Evolutionary conservation across 768 basidiomycete genomes (phyloP), one percentile per base, ranked within the genome.

Genomic region (Hirschioporus abietinus): DNA sequence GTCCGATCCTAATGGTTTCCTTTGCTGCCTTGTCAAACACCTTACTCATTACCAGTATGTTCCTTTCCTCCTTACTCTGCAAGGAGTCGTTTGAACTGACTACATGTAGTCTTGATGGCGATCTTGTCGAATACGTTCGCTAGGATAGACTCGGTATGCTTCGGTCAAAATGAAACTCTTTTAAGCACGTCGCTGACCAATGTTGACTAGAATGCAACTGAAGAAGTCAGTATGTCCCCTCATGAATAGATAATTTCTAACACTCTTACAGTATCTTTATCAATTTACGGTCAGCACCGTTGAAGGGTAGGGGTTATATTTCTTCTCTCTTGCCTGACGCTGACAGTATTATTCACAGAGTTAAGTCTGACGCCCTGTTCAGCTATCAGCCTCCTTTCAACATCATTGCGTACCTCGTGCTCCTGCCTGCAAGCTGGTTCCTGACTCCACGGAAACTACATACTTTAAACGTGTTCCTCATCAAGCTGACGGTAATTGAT

Each of bases 341-440:
- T 27, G n/a, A 69, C 61, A 58, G 70, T 69, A n/a, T 65, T 24
- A 64, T 57, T 64, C 57, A 12, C 68, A 92, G 93, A 25, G 91
- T 95, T 73, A 95, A 95, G 74, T 88, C 90, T 1, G 93, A 96
- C 74, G 92, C 92, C 0, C 80, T 97, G 20, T 93, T 96, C 79
- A 93, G 90, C 61, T 96, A 97, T 72, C 92, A 95, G 70, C 93
- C 92, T 1, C 95, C 95, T 0, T 93, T 94, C 83, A 94, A 93
- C 71, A 78, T 93, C 23, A 78, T 92, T 23, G 95, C 95, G 1
- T 88, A 95, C 74, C 66, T 87, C 30, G 80, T 96, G 66, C 83
- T 96, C 63, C 90, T 92, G 74, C 93, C 95, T 15, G 81, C 89
- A 26, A 89, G 88, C 69, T 95, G 84, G 76, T 72, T 92, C 57